phyloP scores from a whole-genome alignment of 2,329 filamentous ascomycete genomes.

The Blastomyces gilchristii region DNA sequence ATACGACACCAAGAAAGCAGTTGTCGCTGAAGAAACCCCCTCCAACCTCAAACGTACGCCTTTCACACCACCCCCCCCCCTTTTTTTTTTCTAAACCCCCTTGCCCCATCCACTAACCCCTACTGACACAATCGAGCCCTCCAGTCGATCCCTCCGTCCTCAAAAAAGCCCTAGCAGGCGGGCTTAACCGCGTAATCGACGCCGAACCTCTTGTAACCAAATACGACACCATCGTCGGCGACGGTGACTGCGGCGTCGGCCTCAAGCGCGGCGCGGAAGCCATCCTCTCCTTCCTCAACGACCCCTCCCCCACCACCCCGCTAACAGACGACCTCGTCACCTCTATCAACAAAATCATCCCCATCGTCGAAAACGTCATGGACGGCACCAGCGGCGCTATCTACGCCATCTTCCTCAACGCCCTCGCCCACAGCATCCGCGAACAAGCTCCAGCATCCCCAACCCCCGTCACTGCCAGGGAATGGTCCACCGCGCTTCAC shows the following conservation, averaged over 20 bases:
- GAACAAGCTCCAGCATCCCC: conserved; percentile 39
- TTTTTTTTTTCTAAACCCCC: neutral
- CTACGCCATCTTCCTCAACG: conserved; percentile 83
- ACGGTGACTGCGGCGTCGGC: conserved; percentile 82
- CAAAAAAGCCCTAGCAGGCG: conserved; percentile 45
- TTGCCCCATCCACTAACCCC: neutral
- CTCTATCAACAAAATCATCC: conserved; percentile 51
- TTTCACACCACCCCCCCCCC: neutral
- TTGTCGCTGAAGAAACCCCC: conserved; percentile 38
- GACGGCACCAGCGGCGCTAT: conserved; percentile 67
- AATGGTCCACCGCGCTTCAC: conserved; percentile 59
- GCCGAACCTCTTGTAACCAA: conserved; percentile 57
- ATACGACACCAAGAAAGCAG: conserved; percentile 33
- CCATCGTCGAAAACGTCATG: conserved; percentile 58
- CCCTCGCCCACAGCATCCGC: conserved; percentile 59
- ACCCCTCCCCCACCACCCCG: conserved; percentile 24
- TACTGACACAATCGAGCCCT: neutral
- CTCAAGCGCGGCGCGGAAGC: conserved; percentile 76
- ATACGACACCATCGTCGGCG: conserved; percentile 72
- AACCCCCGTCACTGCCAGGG: conserved; percentile 39
- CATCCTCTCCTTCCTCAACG: conserved; percentile 36
- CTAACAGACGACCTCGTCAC: conserved; percentile 49
- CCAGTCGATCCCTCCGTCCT: conserved; percentile 23
- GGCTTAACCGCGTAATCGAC: conserved; percentile 49
- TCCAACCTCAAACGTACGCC: conserved; percentile 44